Evolutionary conservation across 1,139 yeast genomes (phyloP).

Genomic region (Hyphopichia pseudoburtonii): DNA sequence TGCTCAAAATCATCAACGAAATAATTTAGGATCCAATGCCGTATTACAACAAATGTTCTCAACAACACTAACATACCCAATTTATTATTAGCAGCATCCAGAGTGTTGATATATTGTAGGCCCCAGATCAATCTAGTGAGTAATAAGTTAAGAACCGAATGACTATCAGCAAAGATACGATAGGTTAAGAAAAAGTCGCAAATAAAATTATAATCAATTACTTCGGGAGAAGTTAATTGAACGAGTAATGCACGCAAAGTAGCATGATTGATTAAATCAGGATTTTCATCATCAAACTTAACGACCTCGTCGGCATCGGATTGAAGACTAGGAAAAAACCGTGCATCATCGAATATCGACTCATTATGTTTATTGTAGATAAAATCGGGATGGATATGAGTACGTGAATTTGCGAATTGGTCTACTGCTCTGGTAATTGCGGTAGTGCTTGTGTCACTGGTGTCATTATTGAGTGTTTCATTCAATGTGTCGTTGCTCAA

Average conservation of each 20-base stretch:
- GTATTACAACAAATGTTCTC: constrained; percentile 79
- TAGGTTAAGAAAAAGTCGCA: constrained; percentile 87
- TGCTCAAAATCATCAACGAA: constrained; percentile 67
- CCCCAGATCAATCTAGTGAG: constrained; percentile 76
- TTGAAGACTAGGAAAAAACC: constrained; percentile 34
- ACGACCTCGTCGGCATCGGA: constrained; percentile 22
- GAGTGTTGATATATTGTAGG: constrained; percentile 44
- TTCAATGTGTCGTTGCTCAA: no score
- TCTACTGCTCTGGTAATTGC: no score
- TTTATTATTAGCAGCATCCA: constrained; percentile 33
- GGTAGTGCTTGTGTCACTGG: no score
- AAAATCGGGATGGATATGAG: constrained; percentile 24
- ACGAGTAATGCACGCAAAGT: constrained; percentile 59
- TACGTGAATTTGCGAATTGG: no score
- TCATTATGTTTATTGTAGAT: constrained; percentile 41
- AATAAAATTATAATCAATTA: constrained; percentile 73
- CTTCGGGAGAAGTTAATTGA: constrained; percentile 75
- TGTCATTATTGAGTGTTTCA: no score
- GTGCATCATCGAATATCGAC: constrained; percentile 39
- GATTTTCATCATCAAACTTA: constrained; percentile 35
- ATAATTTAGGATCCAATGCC: constrained; percentile 87
- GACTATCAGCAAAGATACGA: constrained; percentile 63
- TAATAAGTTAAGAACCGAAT: constrained; percentile 59
- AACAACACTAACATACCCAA: constrained; percentile 72
- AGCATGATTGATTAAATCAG: constrained; percentile 40